Conservation (phyloP, 2,329 filamentous ascomycete genomes). For the Cercospora sojina region DNA sequence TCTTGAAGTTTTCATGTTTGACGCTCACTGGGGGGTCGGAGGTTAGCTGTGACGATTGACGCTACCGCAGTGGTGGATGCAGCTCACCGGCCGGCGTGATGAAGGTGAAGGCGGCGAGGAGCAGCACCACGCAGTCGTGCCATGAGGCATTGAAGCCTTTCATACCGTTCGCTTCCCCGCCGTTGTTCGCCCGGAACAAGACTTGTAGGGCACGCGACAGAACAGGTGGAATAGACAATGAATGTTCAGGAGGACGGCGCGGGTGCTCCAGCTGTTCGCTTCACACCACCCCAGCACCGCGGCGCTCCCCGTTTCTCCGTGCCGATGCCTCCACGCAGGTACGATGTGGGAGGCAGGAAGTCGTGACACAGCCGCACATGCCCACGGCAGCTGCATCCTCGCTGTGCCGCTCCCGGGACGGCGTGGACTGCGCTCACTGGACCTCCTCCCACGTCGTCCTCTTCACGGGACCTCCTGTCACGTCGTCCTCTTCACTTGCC, state of each 20-base stretch:
- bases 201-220: neutral
- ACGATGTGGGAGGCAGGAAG: neutral
- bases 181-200: slow-evolving; percentile 11
- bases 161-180: slow-evolving; percentile 21
- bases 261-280: neutral
- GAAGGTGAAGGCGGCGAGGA: slow-evolving; percentile 60
- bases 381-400: neutral
- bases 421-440: neutral
- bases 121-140: slow-evolving; percentile 62
- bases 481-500: neutral
- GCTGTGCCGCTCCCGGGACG: neutral
- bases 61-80: neutral
- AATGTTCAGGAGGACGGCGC: neutral
- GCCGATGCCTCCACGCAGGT: neutral
- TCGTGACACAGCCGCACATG: neutral
- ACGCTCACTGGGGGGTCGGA: slow-evolving; percentile 62
- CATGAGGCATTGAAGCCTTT: slow-evolving; percentile 46
- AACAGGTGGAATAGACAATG: neutral
- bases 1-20: slow-evolving; percentile 97
- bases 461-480: neutral
- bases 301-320: neutral
- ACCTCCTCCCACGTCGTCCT: neutral
- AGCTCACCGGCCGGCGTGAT: slow-evolving; percentile 64
- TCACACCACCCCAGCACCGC: neutral
- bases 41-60: neutral